phyloP scores from a whole-genome alignment of 2,329 filamentous ascomycete genomes.

The Aureobasidium sp. region DNA sequence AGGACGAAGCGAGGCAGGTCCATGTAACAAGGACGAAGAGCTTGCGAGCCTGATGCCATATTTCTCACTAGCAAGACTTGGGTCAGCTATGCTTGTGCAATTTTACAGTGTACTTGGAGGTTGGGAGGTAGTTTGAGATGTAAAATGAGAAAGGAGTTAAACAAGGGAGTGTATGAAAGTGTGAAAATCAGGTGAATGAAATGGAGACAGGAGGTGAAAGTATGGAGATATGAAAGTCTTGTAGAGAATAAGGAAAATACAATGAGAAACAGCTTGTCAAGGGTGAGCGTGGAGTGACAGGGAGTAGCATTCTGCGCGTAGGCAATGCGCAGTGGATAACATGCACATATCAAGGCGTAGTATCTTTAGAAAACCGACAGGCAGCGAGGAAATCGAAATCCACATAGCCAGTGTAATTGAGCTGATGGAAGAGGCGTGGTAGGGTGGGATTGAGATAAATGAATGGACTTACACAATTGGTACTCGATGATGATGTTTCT shows the following conservation, averaged over 20 bases:
- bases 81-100: background rate
- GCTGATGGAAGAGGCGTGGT: background rate
- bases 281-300: background rate
- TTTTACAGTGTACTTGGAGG: background rate
- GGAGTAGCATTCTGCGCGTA: background rate
- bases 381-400: background rate
- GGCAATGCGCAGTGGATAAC: background rate
- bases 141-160: background rate
- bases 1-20: constrained; percentile 14
- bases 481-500: background rate
- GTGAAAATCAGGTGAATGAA: background rate
- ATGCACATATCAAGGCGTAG: background rate
- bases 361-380: background rate
- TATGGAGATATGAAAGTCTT: background rate
- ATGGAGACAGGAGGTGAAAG: background rate
- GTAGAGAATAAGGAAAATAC: background rate
- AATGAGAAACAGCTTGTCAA: background rate
- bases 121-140: background rate
- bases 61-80: background rate
- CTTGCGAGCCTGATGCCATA: background rate
- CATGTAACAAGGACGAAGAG: constrained; percentile 9
- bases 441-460: background rate
- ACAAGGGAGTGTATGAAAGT: background rate
- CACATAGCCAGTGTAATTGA: background rate
- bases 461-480: background rate